Base-by-base conservation (phyloP, 805 yeast genomes). In the Starmera caribaea region DNA sequence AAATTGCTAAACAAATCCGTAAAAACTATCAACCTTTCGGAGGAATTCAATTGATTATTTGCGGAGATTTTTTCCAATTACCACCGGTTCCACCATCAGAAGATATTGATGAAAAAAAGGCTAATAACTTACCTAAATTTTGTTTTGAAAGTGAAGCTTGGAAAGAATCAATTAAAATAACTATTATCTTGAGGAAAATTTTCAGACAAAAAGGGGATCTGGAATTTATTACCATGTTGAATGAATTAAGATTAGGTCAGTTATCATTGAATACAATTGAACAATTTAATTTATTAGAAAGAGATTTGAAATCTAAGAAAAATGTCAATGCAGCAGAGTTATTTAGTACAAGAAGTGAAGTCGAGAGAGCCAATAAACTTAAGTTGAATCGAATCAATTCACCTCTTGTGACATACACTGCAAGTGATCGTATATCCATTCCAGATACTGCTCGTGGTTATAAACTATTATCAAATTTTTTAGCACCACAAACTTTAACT, bases 41-140 rank as follows among this genome's bases (percentile, higher is more conserved):
- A 17, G 92, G 92, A 0, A 77, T 84, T 16, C 95, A 84, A 49
- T 51, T 84, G 14, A 70, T 84, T 28, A 71, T 79, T 13, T 79
- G 86, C 62, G 94, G 95, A 7, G 95, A 84, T 56, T 84, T 84
- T 54, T 83, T 74, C 55, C 95, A 84, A 53, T 59, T 84, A 34
- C 95, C 95, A 0, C 95, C 95, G 0, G 86, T 80, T 8, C 57
- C 66, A 3, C 51, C 58, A 41, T 56, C 46, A 42, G 58, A 56
- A 21, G 48, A 45, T 17, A 48, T 41, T 35, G 26, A 21, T 21
- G 26, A 21, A 21, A 21, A 21, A 21, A 21, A 9, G 6, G 26
- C 26, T 7, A 21, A 21, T 21, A 21, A 21, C 6, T 62, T 45
- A 37, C 56, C 65, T 3, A 48, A 50, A 37, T 83, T 79, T 61